Evolutionary conservation across 169 alveolate genomes (phyloP), one percentile per base, ranked within the genome.

Genomic region (Cryptosporidium parvum): DNA sequence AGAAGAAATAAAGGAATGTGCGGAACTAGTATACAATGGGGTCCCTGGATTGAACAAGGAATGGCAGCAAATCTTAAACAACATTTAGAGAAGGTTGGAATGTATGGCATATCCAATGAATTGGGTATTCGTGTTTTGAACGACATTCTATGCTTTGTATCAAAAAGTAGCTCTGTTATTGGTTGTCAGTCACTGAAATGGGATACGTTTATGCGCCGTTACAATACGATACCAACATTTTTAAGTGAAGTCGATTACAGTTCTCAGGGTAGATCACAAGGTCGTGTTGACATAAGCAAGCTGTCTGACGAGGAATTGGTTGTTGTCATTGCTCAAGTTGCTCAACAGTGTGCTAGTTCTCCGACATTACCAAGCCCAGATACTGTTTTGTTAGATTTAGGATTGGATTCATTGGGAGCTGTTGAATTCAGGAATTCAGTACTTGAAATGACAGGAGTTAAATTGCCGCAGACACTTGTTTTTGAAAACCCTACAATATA

Each of bases 11-110:
- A 62, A 12, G 89, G 75, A 23, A 59, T 80, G 1, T 21, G 33
- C 16, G 56, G 89, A 12, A 26, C 44, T 3, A 80, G 80, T 33
- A 39, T 80, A 12, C 89, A 80, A 18, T 80, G 89, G 89, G 89
- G 89, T 3, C 89, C 89, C 2, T 80, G 89, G 89, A 26, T 80
- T 1, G 89, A 68, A n/a, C 48, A 80, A 65, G 89, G 89, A 37
- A 80, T 80, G 89, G 89, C 75, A 23, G 26, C 14, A 65, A 65
- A 51, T 48, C 6, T 26, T 80, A 23, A 62, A 51, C 93, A 85
- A 85, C 94, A 86, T 39, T 33, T 93, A 33, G 95, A 84, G 62
- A 93, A 93, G 69, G 93, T 87, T 16, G 95, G 95, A 31, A 89
- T 93, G 93, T 56, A 87, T 72, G 95, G 94, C 1, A 86, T 93